These are phyloP conservation scores for Porodaedalea pini DNA, from an alignment of 1,284 basidiomycete species.

Conservation along the genomic window DNA sequence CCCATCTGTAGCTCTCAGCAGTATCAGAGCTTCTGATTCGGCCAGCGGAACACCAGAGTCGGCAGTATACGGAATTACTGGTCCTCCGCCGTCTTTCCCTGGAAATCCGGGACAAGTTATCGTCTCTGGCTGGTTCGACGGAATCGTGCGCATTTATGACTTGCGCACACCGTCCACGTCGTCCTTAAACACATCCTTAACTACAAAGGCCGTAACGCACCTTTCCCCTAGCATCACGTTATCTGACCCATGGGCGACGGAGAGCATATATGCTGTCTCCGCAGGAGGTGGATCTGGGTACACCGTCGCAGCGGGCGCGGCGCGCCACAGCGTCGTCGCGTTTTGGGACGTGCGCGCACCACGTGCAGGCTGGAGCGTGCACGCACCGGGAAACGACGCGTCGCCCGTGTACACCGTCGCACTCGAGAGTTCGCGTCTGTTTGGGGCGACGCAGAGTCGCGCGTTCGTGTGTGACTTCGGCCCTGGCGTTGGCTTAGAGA, in stretches of 20 bases:
- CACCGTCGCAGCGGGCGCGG: slow-evolving; percentile 67
- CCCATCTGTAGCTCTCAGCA: slow-evolving; percentile 48
- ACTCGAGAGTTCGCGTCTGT: slow-evolving; percentile 69
- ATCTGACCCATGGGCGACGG: slow-evolving; percentile 60
- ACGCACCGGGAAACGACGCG: slow-evolving; percentile 69
- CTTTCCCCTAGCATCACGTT: slow-evolving; percentile 57
- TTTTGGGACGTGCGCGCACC: slow-evolving; percentile 73
- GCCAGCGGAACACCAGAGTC: slow-evolving; percentile 30
- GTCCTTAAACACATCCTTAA: slow-evolving; percentile 5
- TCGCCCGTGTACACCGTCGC: slow-evolving; percentile 70
- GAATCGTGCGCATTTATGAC: slow-evolving; percentile 65
- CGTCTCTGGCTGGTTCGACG: slow-evolving; percentile 79
- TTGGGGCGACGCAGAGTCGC: slow-evolving; percentile 68
- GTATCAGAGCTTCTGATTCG: slow-evolving; percentile 28
- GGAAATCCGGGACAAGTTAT: slow-evolving; percentile 68
- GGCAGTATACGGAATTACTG: slow-evolving; percentile 60
- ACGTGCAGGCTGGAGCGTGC: slow-evolving; percentile 62
- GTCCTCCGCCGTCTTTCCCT: slow-evolving; percentile 53
- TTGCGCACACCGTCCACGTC: slow-evolving; percentile 45
- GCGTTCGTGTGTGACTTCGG: slow-evolving; percentile 78
- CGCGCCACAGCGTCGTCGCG: slow-evolving; percentile 67
- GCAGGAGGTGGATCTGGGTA: slow-evolving; percentile 63
- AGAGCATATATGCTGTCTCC: slow-evolving; percentile 69
- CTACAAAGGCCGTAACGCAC: slow-evolving; percentile 24
- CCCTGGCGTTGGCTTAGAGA: slow-evolving; percentile 49